Base-by-base conservation (phyloP, 257 asterid species). In the Solanum lycopersicoides region DNA sequence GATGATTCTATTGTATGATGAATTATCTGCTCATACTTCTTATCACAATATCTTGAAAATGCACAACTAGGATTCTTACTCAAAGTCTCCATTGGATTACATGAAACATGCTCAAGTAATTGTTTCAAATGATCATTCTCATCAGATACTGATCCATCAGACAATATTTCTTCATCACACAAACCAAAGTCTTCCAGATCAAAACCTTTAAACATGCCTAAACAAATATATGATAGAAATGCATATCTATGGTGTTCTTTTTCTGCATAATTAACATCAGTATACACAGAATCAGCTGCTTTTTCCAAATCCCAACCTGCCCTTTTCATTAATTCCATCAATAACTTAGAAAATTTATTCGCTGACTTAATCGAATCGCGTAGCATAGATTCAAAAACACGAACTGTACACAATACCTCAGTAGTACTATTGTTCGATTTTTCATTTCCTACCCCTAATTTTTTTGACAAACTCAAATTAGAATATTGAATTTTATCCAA, bases 1-100 rank as follows among this genome's bases (percentile, higher is more conserved):
- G 99, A 96, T 2, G 96, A 93, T 87, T 96, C 98, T 98, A 97
- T 96, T 20, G 95, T 93, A 14, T 96, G 99, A 88, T 97, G 99
- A 80, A 97, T 94, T 44, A 97, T 94, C 83, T 93, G 91, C 87
- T 94, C 98, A 86, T 95, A 97, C 91, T 94, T 97, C 87, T 88
- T 93, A 90, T 96, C 98, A 60, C 99, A 95, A 86, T 95, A 95
- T 84, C 91, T 90, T 1, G 98, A 93, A 87, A 97, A 97, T 77
- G 90, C 97, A 69, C 93, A 90, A n/a, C 89, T 92, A 9, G 98
- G 96, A 72, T 91, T 91, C 94, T 91, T 95, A 21, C 92, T 90
- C 89, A 97, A 86, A 69, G 91, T 88, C 88, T 97, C 99, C 97
- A 92, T 91, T 1, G 99, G 99, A 90, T 90, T 96, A 68, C 92